Percentiles rank a stretch among this genome's conserved stretches.
Evolutionary conservation across 495 filamentous ascomycete genomes (phyloP).

Genomic region (Pseudevernia furfuracea): DNA sequence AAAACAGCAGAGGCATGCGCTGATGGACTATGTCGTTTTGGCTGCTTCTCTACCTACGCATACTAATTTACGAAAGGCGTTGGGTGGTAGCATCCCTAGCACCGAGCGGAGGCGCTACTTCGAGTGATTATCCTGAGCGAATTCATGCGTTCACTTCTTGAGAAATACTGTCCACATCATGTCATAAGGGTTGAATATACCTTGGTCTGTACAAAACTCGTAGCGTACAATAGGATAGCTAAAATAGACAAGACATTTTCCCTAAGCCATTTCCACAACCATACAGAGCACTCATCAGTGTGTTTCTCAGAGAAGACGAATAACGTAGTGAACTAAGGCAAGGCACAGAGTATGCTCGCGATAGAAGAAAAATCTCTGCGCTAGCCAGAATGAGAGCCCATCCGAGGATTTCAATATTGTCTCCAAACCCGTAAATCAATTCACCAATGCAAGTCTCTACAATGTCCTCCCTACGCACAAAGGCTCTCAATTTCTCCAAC

Average conservation of each 20-base stretch:
- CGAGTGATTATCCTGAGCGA: neutral
- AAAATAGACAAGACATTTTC: neutral
- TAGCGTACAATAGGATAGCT: neutral
- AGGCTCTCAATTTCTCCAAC: neutral
- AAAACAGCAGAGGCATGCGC: constrained; percentile 30
- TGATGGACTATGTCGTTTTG: constrained; percentile 14
- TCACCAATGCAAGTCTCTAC: neutral
- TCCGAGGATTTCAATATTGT: neutral
- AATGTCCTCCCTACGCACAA: constrained; percentile 14
- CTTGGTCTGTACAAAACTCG: neutral
- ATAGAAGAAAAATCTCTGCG: neutral
- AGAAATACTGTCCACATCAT: neutral
- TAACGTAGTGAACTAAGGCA: neutral
- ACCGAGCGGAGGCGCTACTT: constrained; percentile 5
- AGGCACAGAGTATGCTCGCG: neutral
- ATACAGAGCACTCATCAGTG: neutral
- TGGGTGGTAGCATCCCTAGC: neutral
- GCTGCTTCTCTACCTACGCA: neutral
- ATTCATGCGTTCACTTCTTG: neutral
- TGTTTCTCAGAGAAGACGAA: neutral
- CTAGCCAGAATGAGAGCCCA: neutral
- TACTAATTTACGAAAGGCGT: neutral
- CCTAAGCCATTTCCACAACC: neutral
- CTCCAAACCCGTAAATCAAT: neutral
- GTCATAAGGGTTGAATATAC: neutral